Percentiles rank a stretch among this genome's conserved stretches.
Conservation (phyloP, 2,329 filamentous ascomycete genomes). For the Polychaeton citri region DNA sequence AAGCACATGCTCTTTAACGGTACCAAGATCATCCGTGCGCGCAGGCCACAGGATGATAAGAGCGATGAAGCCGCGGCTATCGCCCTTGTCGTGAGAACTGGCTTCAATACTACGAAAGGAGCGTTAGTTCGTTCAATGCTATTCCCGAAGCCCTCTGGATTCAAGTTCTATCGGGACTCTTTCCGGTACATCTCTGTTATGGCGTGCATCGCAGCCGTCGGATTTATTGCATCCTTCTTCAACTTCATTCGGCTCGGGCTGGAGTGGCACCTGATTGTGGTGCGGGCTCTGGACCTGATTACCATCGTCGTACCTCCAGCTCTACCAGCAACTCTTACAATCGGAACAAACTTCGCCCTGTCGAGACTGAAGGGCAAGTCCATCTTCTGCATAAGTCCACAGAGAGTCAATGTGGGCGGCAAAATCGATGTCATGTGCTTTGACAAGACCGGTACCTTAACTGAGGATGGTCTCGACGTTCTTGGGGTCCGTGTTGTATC, state of each 20-base stretch:
- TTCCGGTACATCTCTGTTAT: constrained; percentile 98
- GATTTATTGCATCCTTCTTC: constrained; percentile 80
- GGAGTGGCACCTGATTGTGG: constrained; percentile 79
- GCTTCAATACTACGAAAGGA: constrained; percentile 96
- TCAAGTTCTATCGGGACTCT: constrained; percentile 96
- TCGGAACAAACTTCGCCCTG: constrained; percentile 91
- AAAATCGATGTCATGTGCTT: constrained; percentile 96
- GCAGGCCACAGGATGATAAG: constrained; percentile 72
- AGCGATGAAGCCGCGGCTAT: constrained; percentile 82
- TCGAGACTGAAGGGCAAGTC: constrained; percentile 72
- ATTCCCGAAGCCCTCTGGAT: constrained; percentile 94
- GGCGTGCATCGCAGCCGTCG: constrained; percentile 70
- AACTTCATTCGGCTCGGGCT: constrained; percentile 82
- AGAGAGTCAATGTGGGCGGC: constrained; percentile 90
- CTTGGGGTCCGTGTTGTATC: constrained; percentile 73
- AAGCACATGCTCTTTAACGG: constrained; percentile 88
- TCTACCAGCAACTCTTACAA: constrained; percentile 84
- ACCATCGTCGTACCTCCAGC: constrained; percentile 96
- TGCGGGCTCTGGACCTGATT: constrained; percentile 85
- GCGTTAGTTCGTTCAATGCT: constrained; percentile 94
- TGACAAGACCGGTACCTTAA: constrained; percentile 96
- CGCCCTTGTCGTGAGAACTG: constrained; percentile 83
- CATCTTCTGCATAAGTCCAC: constrained; percentile 96
- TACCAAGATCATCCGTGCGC: constrained; percentile 84
- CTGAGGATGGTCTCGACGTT: constrained; percentile 90